Evolutionary conservation across 73 alveolate species (phyloP), one percentile per base, ranked within the genome.

Genomic region (Paramecium biaurelia): DNA sequence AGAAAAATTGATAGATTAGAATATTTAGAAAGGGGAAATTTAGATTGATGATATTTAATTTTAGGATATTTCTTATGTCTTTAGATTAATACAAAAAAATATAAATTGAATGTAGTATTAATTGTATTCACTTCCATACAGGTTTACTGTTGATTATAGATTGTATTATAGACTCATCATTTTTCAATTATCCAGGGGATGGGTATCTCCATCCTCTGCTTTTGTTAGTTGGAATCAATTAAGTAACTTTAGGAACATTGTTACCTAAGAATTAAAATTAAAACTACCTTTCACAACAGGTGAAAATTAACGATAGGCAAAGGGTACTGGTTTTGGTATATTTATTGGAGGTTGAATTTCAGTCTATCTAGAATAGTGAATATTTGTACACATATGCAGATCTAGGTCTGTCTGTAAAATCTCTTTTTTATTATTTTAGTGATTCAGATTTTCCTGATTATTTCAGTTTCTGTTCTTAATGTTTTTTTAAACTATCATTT

Each of bases 401-500:
- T 79, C 49, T 8, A 20, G 90, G 90, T 43, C 90, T 43, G 1
- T 79, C 90, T 11, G 7, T 23, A 43, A 76, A 76, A 38, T 79
- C 90, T 26, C 56, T 38, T 45, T 79, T 79, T 41, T 79, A 45
- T 23, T 41, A 42, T 12, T 79, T 43, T 5, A 45, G 2, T 0
- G 90, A 79, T 47, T 43, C 4, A 34, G 90, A 43, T 43, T 79
- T 79, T 26, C 74, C 70, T 14, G 32, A 23, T 37, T 21, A 9
- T 34, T 47, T 41, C 0, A 53, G 14, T 53, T 79, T 79, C 8
- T 38, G 26, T 79, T 79, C 90, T 24, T 30, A 43, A 47, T 76
- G 89, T 47, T 47, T 79, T 45, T 79, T 43, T 32, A 79, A 21
- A 79, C 90, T 79, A 45, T 79, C 76, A 45, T 76, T 76, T 41